Evolutionary conservation across 768 basidiomycete genomes (phyloP).

Genomic region (Xerocomellus amylosporus): DNA sequence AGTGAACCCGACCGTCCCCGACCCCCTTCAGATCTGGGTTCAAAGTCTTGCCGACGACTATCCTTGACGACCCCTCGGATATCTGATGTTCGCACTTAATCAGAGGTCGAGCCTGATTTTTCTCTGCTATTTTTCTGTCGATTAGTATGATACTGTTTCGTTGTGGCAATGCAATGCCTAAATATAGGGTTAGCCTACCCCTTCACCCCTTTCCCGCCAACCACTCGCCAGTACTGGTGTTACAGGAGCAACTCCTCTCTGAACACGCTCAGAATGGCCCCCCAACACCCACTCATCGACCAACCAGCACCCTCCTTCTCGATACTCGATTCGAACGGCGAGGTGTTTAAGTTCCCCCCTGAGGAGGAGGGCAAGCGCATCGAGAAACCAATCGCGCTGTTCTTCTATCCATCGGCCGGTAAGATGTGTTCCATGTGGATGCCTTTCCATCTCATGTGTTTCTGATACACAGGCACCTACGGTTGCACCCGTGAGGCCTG

Average conservation of each 20-base stretch:
- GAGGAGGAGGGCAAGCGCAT: slow-evolving; percentile 41
- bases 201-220: not conserved
- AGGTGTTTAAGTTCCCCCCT: slow-evolving; percentile 57
- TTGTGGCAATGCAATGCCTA: not conserved
- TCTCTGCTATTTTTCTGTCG: not conserved
- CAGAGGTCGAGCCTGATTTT: not conserved
- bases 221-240: not conserved
- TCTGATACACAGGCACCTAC: slow-evolving; percentile 49
- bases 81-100: slow-evolving; percentile 9
- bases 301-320: slow-evolving; percentile 65
- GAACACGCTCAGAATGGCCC: slow-evolving; percentile 35
- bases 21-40: not conserved
- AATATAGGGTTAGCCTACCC: not conserved
- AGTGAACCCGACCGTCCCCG: too few relatives aligned
- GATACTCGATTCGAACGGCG: slow-evolving; percentile 62
- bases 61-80: not conserved
- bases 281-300: slow-evolving; percentile 52
- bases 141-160: not conserved
- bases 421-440: slow-evolving; percentile 18
- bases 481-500: slow-evolving; percentile 85
- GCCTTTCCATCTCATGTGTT: not conserved
- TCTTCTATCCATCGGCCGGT: slow-evolving; percentile 80
- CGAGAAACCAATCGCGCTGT: slow-evolving; percentile 59
- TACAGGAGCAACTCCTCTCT: not conserved
- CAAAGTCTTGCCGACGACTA: not conserved